Conservation (phyloP, 148 eudicot species). For the Camellia japonica region DNA sequence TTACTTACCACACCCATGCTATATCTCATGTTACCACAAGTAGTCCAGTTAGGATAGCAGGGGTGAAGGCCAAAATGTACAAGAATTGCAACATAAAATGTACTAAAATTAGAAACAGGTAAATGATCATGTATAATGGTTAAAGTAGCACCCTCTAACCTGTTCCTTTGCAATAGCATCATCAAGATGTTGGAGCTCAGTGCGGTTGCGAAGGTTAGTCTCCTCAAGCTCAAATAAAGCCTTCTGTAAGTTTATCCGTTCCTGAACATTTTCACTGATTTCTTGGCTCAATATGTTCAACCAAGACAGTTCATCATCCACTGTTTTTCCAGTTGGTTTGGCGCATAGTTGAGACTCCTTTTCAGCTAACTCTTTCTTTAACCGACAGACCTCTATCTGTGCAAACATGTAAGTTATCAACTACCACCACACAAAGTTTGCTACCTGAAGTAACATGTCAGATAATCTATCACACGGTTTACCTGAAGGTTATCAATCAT, state of each 20-base stretch:
- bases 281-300: slow-evolving; percentile 69
- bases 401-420: slow-evolving; percentile 8
- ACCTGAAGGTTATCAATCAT: slow-evolving; percentile 89
- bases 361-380: slow-evolving; percentile 68
- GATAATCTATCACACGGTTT: slow-evolving; percentile 12
- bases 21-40: neutral
- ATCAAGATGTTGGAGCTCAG: slow-evolving; percentile 77
- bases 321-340: slow-evolving; percentile 60
- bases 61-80: neutral
- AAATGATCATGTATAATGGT: neutral
- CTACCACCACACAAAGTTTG: neutral
- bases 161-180: slow-evolving; percentile 71
- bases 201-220: slow-evolving; percentile 62
- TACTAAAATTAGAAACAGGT: neutral
- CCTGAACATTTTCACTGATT: slow-evolving; percentile 82
- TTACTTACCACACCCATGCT: neutral
- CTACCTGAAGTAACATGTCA: slow-evolving; percentile 10
- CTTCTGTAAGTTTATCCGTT: slow-evolving; percentile 83
- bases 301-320: slow-evolving; percentile 74
- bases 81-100: neutral
- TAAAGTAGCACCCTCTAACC: slow-evolving; percentile 33
- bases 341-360: slow-evolving; percentile 60
- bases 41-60: slow-evolving; percentile 11
- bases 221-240: slow-evolving; percentile 83
- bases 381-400: slow-evolving; percentile 70